phyloP scores from a whole-genome alignment of 2,329 filamentous ascomycete species.

The Penicillium olsonii region DNA sequence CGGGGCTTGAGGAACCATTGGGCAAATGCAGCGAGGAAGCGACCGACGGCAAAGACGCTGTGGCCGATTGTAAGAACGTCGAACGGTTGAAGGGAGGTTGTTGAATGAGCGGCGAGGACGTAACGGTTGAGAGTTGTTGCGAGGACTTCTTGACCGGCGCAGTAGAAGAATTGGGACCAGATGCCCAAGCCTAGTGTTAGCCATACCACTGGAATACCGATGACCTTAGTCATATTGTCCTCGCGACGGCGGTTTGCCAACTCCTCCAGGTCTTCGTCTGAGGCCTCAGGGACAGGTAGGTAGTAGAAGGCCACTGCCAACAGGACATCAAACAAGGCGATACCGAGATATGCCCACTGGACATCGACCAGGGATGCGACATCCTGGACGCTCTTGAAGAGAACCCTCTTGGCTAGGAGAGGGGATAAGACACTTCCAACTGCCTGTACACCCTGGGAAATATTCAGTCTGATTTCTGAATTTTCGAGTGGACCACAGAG shows the following conservation, averaged over 20 bases:
- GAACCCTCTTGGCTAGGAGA: slow-evolving; percentile 59
- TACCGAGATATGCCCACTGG: slow-evolving; percentile 66
- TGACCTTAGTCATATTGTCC: slow-evolving; percentile 49
- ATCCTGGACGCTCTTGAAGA: slow-evolving; percentile 54
- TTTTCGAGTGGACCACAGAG: slow-evolving; percentile 63
- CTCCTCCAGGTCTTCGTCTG: slow-evolving; percentile 60
- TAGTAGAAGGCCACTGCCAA: slow-evolving; percentile 64
- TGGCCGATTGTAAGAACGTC: slow-evolving; percentile 58
- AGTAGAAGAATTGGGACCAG: slow-evolving; percentile 61
- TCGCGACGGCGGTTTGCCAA: slow-evolving; percentile 54
- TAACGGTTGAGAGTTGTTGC: slow-evolving; percentile 52
- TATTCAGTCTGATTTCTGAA: slow-evolving; percentile 60
- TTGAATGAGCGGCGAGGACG: slow-evolving; percentile 41
- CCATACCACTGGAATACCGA: slow-evolving; percentile 55
- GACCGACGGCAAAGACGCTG: slow-evolving; percentile 59
- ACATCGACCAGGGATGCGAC: slow-evolving; percentile 59
- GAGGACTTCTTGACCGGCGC: slow-evolving; percentile 61
- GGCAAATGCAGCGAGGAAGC: slow-evolving; percentile 57
- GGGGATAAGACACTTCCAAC: slow-evolving; percentile 62
- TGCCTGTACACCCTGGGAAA: slow-evolving; percentile 64
- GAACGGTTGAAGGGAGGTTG: slow-evolving; percentile 32
- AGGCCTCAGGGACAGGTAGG: slow-evolving; percentile 62
- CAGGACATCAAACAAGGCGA: slow-evolving; percentile 60
- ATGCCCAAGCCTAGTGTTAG: slow-evolving; percentile 57
- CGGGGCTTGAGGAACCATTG: slow-evolving; percentile 60